These are phyloP conservation scores for Sporodiniella umbellata DNA, from an alignment of 371 early-diverging fungal species.

Conservation along the genomic window DNA sequence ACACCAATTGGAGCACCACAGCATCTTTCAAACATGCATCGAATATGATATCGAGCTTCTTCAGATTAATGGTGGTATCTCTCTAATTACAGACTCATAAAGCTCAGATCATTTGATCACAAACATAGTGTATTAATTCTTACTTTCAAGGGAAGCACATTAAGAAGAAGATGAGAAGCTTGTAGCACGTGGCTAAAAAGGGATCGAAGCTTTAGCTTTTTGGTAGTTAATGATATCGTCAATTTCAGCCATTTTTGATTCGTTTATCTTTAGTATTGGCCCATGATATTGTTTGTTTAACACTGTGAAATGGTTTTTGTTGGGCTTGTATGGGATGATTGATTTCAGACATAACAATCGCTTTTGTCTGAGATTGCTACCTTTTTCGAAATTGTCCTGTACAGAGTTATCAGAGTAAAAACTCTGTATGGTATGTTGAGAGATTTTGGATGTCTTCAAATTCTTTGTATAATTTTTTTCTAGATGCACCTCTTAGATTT, in stretches of 20 bases:
- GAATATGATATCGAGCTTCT: constrained; percentile 7
- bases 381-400: not conserved
- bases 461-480: no score
- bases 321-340: not conserved
- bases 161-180: constrained; percentile 12
- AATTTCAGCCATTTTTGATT: constrained; percentile 2
- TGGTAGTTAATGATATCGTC: constrained; percentile 6
- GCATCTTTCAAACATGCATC: constrained; percentile 15
- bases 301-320: not conserved
- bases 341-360: not conserved
- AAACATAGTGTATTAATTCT: constrained; percentile 12
- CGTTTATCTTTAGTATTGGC: not conserved
- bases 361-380: not conserved
- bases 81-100: constrained; percentile 13
- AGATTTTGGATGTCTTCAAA: no score
- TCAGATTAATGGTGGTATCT: constrained; percentile 10
- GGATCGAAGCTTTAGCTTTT: constrained; percentile 9
- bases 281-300: not conserved
- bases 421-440: no score
- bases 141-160: constrained; percentile 11
- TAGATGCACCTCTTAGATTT: no score
- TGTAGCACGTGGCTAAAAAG: constrained; percentile 8
- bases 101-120: constrained; percentile 11
- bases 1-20: constrained; percentile 13
- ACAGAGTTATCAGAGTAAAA: no score